A percentile compares a stretch with the other conserved stretches of the same genome.
Conservation (phyloP, 192 early-diverging fungal genomes). For the Coemansia sp. region DNA sequence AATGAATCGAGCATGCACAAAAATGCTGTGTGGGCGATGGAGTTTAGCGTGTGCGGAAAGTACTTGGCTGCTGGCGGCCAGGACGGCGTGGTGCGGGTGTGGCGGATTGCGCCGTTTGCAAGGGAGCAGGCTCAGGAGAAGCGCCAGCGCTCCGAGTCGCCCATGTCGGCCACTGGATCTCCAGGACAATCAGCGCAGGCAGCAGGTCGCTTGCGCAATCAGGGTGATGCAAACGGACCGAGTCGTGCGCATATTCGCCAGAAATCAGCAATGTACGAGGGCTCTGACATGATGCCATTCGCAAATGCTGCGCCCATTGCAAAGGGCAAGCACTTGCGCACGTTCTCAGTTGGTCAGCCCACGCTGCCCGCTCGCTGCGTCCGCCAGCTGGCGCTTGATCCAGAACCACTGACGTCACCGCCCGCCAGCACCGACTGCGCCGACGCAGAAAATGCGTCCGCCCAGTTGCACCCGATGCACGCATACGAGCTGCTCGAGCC, state of each 20-base stretch:
- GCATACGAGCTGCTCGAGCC: conserved; percentile 60
- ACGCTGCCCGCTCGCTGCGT: not conserved
- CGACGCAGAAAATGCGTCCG: not conserved
- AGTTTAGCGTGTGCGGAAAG: conserved; percentile 74
- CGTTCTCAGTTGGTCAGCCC: conserved; percentile 25
- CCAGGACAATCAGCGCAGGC: not conserved
- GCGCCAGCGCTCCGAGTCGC: conserved; percentile 14
- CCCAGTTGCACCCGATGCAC: conserved; percentile 43
- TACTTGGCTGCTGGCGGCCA: conserved; percentile 83
- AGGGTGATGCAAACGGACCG: not conserved
- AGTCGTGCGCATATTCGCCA: conserved; percentile 13
- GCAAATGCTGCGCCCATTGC: conserved; percentile 43
- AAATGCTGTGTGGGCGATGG: conserved; percentile 67
- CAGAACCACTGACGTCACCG: not conserved
- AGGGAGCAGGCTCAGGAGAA: conserved; percentile 37
- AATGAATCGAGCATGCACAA: not conserved
- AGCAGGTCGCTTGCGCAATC: not conserved
- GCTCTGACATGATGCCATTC: conserved; percentile 19
- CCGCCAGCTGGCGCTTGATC: not conserved
- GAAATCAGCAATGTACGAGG: conserved; percentile 4
- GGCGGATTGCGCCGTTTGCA: conserved; percentile 54
- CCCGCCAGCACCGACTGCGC: not conserved
- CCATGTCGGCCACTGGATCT: conserved; percentile 2
- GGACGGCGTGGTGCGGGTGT: conserved; percentile 66
- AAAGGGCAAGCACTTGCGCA: conserved; percentile 27